phyloP scores from a whole-genome alignment of 108 stramenopile genomes.

The Cyclotella cryptica region DNA sequence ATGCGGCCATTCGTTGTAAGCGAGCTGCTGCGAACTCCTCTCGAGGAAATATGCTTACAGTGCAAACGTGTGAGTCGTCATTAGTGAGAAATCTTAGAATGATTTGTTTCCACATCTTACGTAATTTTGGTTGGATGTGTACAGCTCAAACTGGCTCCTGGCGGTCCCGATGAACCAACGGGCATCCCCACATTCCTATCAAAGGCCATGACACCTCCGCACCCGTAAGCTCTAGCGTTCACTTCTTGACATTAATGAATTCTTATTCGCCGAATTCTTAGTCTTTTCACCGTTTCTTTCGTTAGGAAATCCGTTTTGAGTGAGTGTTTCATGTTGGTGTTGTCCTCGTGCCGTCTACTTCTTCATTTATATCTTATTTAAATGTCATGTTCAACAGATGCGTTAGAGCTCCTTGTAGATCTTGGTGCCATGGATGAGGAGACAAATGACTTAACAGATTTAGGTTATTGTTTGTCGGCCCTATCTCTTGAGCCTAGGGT shows the following conservation, averaged over 20 bases:
- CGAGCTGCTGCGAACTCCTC: conserved; percentile 76
- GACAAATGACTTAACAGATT: conserved; percentile 76
- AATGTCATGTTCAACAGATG: conserved; percentile 59
- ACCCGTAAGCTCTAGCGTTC: conserved; percentile 24
- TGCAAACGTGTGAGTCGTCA: conserved; percentile 48
- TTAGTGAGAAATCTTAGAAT: neutral
- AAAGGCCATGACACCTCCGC: conserved; percentile 80
- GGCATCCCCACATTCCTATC: conserved; percentile 75
- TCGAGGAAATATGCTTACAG: conserved; percentile 80
- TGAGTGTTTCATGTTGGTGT: neutral
- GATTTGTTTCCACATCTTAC: neutral
- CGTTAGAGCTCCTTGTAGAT: conserved; percentile 74
- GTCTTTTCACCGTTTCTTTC: neutral
- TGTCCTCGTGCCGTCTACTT: neutral
- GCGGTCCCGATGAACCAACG: conserved; percentile 69
- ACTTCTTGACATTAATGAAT: neutral
- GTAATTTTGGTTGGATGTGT: neutral
- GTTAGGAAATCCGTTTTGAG: conserved; percentile 22
- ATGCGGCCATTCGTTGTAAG: conserved; percentile 78
- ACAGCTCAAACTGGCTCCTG: conserved; percentile 65
- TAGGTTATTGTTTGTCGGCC: conserved; percentile 71
- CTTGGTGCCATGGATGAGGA: conserved; percentile 78
- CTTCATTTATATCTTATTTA: neutral
- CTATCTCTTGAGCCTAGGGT: conserved; percentile 71
- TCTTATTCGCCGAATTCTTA: neutral